These are phyloP conservation scores for Globisporangium cederbergense DNA, from an alignment of 352 stramenopile genomes.

Conservation along the genomic window DNA sequence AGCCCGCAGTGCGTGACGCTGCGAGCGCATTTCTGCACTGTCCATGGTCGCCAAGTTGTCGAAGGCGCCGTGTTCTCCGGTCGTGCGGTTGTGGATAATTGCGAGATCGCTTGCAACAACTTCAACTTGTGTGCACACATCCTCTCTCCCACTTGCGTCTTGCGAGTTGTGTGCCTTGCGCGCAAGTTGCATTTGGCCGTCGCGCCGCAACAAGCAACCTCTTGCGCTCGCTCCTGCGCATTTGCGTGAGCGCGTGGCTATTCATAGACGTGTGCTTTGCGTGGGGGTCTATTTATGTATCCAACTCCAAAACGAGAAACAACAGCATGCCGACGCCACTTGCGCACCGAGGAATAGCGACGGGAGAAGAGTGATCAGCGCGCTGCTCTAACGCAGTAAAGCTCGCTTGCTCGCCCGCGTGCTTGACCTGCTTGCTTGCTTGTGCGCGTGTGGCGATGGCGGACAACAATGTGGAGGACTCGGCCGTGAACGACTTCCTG, in stretches of 20 bases:
- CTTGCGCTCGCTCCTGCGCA: neutral
- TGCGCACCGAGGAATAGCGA: neutral
- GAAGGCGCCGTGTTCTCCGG: neutral
- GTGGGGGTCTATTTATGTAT: neutral
- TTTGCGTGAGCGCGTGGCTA: neutral
- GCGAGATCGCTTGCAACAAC: neutral
- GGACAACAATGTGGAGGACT: slow-evolving; percentile 67
- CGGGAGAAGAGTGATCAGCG: neutral
- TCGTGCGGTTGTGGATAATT: slow-evolving; percentile 2
- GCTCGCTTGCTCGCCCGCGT: neutral
- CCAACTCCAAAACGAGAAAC: neutral
- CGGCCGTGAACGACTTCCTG: slow-evolving; percentile 83
- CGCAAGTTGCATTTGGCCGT: neutral
- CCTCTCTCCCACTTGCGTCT: neutral
- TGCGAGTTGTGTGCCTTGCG: no score
- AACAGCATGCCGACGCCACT: neutral
- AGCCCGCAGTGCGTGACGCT: neutral
- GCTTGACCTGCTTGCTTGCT: neutral
- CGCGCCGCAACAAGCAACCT: neutral
- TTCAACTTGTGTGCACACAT: slow-evolving; percentile 4
- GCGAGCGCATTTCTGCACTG: neutral
- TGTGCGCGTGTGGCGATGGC: slow-evolving; percentile 12
- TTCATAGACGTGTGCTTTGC: neutral
- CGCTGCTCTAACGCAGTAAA: neutral
- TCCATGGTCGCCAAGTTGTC: slow-evolving; percentile 8